Conservation (phyloP, 2,329 filamentous ascomycete species). For the Cryphonectria japonica region DNA sequence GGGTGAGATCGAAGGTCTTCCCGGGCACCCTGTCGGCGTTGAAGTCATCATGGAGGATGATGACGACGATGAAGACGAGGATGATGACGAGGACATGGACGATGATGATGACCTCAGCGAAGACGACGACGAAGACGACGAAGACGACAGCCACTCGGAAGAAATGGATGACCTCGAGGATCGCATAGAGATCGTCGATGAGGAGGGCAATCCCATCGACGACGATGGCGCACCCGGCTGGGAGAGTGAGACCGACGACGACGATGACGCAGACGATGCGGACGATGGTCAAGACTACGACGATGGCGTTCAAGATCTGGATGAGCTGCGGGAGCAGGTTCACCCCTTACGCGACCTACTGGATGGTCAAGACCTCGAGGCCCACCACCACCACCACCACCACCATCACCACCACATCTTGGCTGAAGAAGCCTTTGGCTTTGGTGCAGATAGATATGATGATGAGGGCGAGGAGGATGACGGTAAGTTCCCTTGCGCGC, state of each 20-base stretch:
- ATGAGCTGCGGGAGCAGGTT: slow-evolving; percentile 45
- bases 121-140: slow-evolving; percentile 64
- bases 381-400: slow-evolving; percentile 51
- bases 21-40: slow-evolving; percentile 65
- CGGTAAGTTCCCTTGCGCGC: slow-evolving; percentile 45
- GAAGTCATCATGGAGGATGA: slow-evolving; percentile 80
- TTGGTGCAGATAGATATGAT: slow-evolving; percentile 36
- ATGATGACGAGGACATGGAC: slow-evolving; percentile 62
- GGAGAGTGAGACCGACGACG: slow-evolving; percentile 64
- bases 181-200: slow-evolving; percentile 64
- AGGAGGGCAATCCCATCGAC: slow-evolving; percentile 62
- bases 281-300: slow-evolving; percentile 55
- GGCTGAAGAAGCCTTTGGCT: slow-evolving; percentile 27
- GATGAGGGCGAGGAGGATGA: slow-evolving; percentile 65
- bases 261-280: slow-evolving; percentile 52
- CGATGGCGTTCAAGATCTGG: slow-evolving; percentile 57
- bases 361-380: slow-evolving; percentile 58
- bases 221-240: slow-evolving; percentile 64
- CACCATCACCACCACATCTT: slow-evolving; percentile 45
- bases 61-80: slow-evolving; percentile 67
- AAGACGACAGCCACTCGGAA: slow-evolving; percentile 54
- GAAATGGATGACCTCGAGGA: slow-evolving; percentile 57
- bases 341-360: slow-evolving; percentile 58
- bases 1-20: slow-evolving; percentile 79
- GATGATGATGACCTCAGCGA: slow-evolving; percentile 60